Base-by-base conservation (phyloP, 2,329 filamentous ascomycete genomes). In the Ceratocystis cubensis region DNA sequence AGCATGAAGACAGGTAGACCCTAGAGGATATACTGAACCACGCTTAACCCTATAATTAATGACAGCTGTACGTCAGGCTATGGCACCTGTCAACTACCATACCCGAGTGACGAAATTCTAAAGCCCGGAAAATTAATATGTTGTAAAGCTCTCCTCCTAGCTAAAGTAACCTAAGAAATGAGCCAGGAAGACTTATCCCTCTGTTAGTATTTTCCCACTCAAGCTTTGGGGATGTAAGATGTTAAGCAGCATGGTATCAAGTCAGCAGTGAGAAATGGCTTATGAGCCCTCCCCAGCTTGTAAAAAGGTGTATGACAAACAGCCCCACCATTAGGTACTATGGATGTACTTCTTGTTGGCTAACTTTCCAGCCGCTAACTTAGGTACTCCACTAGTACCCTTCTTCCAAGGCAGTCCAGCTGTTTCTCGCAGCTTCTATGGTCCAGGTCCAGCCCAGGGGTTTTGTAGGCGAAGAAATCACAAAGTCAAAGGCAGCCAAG, bases 381-480 rank as follows among this genome's bases (percentile, higher is more conserved):
- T 8, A 41, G 17, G 56, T 59, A 37, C 56, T 30, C 56, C 56
- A 37, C 25, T 59, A 20, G 56, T 59, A 59, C 56, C 33, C 28
- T 25, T 25, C 28, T n/a, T 25, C 53, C 28, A 25, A 50, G 28
- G 50, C 20, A 22, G 44, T 30, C 66, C 37, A 53, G 46, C 53
- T 33, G 56, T 8, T 67, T 67, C 66, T 65, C 56, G 66, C 57
- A 65, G 66, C 66, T 67, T 67, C 66, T 53, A 67, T 56, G 66
- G 44, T 15, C 61, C 22, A 25, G 22, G 22, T 25, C 2, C 50
- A 61, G 22, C 25, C 25, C 25, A 44, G 57, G 56, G 56, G 37
- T 59, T 59, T 59, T 53, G 37, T 41, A 41, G 37, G 13, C n/a
- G 28, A 59, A n/a, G 56, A 59, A 59, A 22, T 25, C n/a, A 25